Base-by-base conservation (phyloP, 106 monocot species). In the Acanthochlamys bracteata region DNA sequence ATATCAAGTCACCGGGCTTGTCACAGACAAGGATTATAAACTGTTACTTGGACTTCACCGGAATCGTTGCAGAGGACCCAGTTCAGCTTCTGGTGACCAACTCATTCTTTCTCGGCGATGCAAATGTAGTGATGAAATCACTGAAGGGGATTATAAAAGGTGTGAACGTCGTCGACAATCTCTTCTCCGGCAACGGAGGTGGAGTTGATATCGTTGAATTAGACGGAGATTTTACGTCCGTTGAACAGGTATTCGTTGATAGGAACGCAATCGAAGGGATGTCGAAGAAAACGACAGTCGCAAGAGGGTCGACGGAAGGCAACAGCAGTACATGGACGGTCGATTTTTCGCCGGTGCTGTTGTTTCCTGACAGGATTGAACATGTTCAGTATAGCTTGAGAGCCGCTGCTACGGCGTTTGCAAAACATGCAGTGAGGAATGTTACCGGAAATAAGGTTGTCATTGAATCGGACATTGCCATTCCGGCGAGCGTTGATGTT, bases 61-160 rank as follows among this genome's bases (percentile, higher is more conserved):
- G 79, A 1, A 90, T 90, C 46, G 89, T 90, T 7, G 66, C 77
- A 0, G 89, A 90, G 55, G 89, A 90, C 64, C 89, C 89, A 14
- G 74, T 77, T 49, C 76, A 79, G 69, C 79, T 90, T 25, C 71
- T 67, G 21, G 47, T 90, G 3, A 71, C 89, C 7, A 41, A 61
- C 15, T 74, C 74, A 0, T 90, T 79, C 77, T 90, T 90, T 69
- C 69, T 90, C 15, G 85, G 82, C 12, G 72, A 80, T 52, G 79
- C 77, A 24, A 71, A 80, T 40, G 66, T 85, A 7, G 69, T 78
- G 59, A 63, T 90, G n/a, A 81, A 65, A 22, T 72, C 85, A 10
- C 66, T 85, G 14, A 60, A 74, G 0, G 89, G 89, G 15, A 66
- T 57, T 42, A 59, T 68, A 24, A 65, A 58, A 14, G 76, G 77